phyloP scores from a whole-genome alignment of 129 eudicot genomes.

The Tagetes patula region DNA sequence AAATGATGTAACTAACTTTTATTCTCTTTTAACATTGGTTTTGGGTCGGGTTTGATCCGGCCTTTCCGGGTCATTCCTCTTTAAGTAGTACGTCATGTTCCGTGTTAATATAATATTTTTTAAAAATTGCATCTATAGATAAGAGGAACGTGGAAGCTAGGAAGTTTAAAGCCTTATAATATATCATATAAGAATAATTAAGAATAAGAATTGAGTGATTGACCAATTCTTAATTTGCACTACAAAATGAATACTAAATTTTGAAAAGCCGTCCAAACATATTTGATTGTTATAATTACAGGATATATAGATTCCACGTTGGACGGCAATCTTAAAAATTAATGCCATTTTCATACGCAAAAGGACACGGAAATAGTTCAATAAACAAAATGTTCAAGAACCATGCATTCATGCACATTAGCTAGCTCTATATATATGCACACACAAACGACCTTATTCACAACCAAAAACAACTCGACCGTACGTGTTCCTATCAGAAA shows the following conservation, averaged over 20 bases:
- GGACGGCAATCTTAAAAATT: slow-evolving; percentile 15
- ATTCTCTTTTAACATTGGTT: too few relatives aligned
- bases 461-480: slow-evolving; percentile 24
- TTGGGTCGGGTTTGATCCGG: too few relatives aligned
- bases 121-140: neutral
- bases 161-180: neutral
- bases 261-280: slow-evolving; percentile 20
- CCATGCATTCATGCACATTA: slow-evolving; percentile 21
- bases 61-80: too few relatives aligned
- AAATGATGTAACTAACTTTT: too few relatives aligned
- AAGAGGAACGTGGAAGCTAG: neutral
- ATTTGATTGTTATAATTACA: neutral
- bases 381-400: slow-evolving; percentile 15
- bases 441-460: slow-evolving; percentile 17
- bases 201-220: neutral
- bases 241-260: neutral
- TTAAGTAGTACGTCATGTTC: neutral
- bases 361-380: neutral
- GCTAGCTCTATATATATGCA: slow-evolving; percentile 17
- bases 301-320: slow-evolving; percentile 1
- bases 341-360: neutral
- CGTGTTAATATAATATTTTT: neutral
- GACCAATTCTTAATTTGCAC: slow-evolving; percentile 25
- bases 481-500: neutral
- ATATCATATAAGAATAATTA: too few relatives aligned